Conservation (phyloP, 1,139 yeast species). For the Suhomyces atakaporum region DNA sequence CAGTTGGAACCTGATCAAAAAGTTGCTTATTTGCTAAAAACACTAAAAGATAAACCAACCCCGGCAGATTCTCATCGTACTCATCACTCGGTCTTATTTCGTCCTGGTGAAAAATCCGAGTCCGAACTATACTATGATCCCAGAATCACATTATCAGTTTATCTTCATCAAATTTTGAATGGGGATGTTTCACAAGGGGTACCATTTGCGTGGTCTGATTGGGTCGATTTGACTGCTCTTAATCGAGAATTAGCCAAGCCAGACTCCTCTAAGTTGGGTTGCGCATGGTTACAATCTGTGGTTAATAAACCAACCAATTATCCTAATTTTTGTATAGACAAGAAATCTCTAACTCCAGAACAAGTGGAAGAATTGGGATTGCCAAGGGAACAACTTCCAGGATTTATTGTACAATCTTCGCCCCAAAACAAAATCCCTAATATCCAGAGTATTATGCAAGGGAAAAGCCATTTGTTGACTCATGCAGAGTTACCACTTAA, state of each 20-base stretch:
- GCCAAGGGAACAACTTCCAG: constrained; percentile 24
- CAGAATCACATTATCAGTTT: constrained; percentile 27
- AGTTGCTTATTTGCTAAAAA: constrained; percentile 25
- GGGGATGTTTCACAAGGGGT: constrained; percentile 18
- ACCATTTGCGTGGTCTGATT: constrained; percentile 35
- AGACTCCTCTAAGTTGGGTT: constrained; percentile 15
- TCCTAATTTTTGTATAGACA: constrained; percentile 22
- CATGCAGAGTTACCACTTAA: constrained; percentile 21
- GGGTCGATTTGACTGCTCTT: constrained; percentile 28
- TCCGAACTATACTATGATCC: constrained; percentile 27
- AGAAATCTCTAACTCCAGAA: constrained; percentile 17
- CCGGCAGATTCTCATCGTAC: constrained; percentile 14
- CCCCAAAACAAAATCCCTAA: constrained; percentile 36
- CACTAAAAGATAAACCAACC: constrained; percentile 20
- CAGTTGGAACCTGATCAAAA: constrained; percentile 24
- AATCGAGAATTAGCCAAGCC: constrained; percentile 19
- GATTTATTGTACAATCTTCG: constrained; percentile 27
- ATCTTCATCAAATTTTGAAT: constrained; percentile 20
- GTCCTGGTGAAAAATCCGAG: constrained; percentile 18
- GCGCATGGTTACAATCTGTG: constrained; percentile 28
- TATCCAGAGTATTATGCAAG: constrained; percentile 30
- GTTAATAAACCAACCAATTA: constrained; percentile 29
- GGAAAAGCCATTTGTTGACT: constrained; percentile 25
- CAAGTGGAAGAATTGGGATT: constrained; percentile 17
- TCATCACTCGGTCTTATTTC: constrained; percentile 1